Evolutionary conservation across 164 flowering plant genomes (phyloP), one percentile per base, ranked within the genome.

Genomic region (Macadamia tetraphylla): DNA sequence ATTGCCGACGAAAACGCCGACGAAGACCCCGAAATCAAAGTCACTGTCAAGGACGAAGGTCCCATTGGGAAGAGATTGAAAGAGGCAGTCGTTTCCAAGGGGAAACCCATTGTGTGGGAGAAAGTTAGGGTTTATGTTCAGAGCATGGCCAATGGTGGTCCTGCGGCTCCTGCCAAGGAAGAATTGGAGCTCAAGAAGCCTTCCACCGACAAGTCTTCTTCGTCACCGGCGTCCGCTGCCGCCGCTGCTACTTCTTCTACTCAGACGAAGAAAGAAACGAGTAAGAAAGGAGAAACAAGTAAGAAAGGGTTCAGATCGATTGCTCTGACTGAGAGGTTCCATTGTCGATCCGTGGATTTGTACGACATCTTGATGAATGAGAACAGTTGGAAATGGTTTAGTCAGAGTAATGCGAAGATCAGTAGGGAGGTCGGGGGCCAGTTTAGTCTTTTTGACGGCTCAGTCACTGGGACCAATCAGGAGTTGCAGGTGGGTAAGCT

Each of bases 281-380:
- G 40, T 5, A 35, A 35, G 77, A 73, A 91, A 68, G 98, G 98
- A 71, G 81, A 79, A 74, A 65, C 58, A 0, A 35, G 40, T 5
- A 35, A 35, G 77, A 73, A 91, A 68, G 98, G 98, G 74, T 91
- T 87, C 74, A 92, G 88, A 89, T 84, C 82, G 59, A 91, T 95
- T 56, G 72, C 76, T 2, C n/a, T 95, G 88, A 80, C 82, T 6
- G 99, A 95, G 87, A 92, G 75, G 81, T 95, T 92, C 48, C 86
- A 83, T 60, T 95, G 99, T 63, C 69, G 94, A 60, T 92, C 97
- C 32, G 79, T 48, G 74, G 82, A 88, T 81, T 15, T 95, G 81
- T 95, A 53, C 71, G 99, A 95, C 86, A 95, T 95, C 23, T 51
- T 95, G 82, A 92, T 95, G 98, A 98, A 95, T 81, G 98, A 95